Conservation (phyloP, 345 rosid species). For the Garcia nutans region DNA sequence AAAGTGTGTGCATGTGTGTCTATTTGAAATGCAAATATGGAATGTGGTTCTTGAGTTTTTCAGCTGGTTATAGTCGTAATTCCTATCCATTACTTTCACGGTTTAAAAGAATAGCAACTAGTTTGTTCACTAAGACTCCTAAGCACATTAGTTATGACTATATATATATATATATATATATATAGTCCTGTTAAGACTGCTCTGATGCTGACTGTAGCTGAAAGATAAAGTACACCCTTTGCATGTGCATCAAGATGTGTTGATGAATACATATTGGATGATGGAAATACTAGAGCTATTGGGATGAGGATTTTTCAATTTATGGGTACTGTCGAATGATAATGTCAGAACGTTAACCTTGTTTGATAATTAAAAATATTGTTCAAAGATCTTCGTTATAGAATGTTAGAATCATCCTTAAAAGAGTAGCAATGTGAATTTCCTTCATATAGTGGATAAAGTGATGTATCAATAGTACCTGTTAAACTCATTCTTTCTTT, state of each 20-base stretch:
- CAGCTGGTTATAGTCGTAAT: background rate
- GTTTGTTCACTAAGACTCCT: background rate
- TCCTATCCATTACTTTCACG: background rate
- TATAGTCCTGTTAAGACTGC: background rate
- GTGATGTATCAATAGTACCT: background rate
- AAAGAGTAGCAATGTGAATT: background rate
- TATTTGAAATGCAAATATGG: background rate
- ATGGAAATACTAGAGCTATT: background rate
- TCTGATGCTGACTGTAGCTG: no score
- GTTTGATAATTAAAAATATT: background rate
- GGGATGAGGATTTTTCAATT: background rate
- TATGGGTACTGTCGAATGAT: background rate
- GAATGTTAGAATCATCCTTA: background rate
- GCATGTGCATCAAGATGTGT: background rate
- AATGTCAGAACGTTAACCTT: background rate
- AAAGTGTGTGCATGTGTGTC: background rate
- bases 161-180: background rate
- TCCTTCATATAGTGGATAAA: background rate
- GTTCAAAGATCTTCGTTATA: background rate
- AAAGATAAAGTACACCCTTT: background rate
- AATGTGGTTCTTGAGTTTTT: background rate
- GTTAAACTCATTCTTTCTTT: constrained; percentile 17
- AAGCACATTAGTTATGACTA: background rate
- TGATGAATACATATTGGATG: background rate
- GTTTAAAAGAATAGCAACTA: background rate